These are phyloP conservation scores for Pelomyxa schiedti DNA, from an alignment of 78 protist species.

Conservation along the genomic window DNA sequence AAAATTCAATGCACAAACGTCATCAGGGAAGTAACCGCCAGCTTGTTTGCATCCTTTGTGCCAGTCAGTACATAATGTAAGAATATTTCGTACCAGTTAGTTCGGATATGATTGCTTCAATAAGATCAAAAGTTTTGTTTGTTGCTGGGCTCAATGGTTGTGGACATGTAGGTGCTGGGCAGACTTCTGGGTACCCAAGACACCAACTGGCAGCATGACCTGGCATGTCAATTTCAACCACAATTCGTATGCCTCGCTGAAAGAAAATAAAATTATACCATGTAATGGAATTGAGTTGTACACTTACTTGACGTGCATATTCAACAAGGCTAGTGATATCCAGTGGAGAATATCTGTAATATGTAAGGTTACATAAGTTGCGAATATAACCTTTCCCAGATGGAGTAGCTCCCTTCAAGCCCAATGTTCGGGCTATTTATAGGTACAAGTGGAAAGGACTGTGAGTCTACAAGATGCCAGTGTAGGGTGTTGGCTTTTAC, in stretches of 20 bases:
- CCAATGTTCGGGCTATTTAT: not conserved
- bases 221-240: constrained; percentile 39
- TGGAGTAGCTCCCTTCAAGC: not conserved
- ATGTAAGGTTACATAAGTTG: not conserved
- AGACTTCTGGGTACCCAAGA: constrained; percentile 34
- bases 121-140: constrained; percentile 16
- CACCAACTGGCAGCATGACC: constrained; percentile 72
- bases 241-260: not conserved
- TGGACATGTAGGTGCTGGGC: constrained; percentile 39
- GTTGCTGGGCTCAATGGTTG: constrained; percentile 41
- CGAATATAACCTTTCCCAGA: not conserved
- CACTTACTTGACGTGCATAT: not conserved
- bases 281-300: not conserved
- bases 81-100: too few species aligned
- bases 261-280: too few species aligned
- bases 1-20: too few species aligned
- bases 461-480: constrained; percentile 14
- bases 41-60: constrained; percentile 1
- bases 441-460: constrained; percentile 46
- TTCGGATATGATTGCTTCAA: constrained; percentile 8
- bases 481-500: constrained; percentile 60
- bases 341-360: too few species aligned
- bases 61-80: too few species aligned
- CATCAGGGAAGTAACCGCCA: constrained; percentile 28
- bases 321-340: too few species aligned